Evolutionary conservation across 345 rosid genomes (phyloP).

Genomic region (Adansonia digitata): DNA sequence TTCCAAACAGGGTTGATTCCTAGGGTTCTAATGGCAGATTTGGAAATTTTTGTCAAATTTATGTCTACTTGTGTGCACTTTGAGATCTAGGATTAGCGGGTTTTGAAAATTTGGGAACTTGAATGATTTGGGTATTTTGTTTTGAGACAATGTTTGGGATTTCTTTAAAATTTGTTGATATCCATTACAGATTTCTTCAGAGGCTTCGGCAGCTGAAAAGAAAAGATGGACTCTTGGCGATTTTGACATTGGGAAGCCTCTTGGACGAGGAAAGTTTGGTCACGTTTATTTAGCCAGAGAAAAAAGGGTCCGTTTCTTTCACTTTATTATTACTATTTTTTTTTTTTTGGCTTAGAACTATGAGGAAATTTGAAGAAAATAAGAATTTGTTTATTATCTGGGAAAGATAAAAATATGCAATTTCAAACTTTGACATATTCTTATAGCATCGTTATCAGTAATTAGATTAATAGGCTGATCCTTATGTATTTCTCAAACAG

Average conservation of each 20-base stretch:
- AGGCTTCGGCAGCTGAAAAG: constrained; percentile 46
- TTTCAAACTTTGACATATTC: not conserved
- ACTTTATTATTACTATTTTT: not conserved
- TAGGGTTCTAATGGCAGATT: constrained; percentile 3
- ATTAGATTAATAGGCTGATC: not conserved
- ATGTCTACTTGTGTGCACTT: not conserved
- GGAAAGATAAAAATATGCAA: not conserved
- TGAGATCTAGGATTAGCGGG: constrained; percentile 7
- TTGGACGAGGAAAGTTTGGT: constrained; percentile 92
- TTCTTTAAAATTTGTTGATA: not conserved
- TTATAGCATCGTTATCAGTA: not conserved
- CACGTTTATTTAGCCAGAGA: constrained; percentile 94
- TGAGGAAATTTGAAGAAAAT: not conserved
- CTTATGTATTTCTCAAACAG: constrained; percentile 30
- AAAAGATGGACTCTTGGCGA: constrained; percentile 77
- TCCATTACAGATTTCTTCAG: constrained; percentile 48
- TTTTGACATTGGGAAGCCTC: constrained; percentile 92
- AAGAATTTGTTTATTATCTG: not conserved
- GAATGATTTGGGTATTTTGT: not conserved
- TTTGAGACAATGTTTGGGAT: not conserved
- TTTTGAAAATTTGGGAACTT: not conserved
- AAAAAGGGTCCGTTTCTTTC: constrained; percentile 50
- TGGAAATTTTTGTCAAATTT: not conserved
- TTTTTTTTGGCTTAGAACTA: not conserved
- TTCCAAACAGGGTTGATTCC: not conserved